Conservation (phyloP, 192 early-diverging fungal genomes). For the Coemansia sp. region DNA sequence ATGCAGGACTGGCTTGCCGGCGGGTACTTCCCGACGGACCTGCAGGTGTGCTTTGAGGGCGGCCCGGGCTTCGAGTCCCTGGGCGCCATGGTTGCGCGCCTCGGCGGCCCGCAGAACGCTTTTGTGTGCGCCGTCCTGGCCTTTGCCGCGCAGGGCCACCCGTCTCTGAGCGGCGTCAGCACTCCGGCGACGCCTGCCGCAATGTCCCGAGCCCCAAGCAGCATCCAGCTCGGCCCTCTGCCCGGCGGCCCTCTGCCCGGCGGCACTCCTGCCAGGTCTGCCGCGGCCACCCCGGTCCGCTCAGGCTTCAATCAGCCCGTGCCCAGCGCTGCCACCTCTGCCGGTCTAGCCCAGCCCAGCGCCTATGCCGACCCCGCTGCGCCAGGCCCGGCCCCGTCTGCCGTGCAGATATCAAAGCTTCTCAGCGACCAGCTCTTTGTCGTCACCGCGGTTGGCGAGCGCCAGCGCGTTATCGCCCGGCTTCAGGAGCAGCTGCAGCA, state of each 20-base stretch:
- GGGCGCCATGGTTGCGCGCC: constrained; percentile 58
- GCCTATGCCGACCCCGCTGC: background rate
- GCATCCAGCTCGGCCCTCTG: constrained; percentile 7
- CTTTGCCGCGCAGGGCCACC: constrained; percentile 5
- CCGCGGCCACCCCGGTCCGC: background rate
- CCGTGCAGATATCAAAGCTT: constrained; percentile 30
- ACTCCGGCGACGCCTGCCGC: constrained; percentile 26
- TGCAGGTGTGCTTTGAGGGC: constrained; percentile 79
- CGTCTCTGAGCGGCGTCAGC: constrained; percentile 11
- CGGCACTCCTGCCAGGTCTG: background rate
- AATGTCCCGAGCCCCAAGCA: constrained; percentile 27
- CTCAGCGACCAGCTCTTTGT: constrained; percentile 35
- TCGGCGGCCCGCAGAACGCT: constrained; percentile 64
- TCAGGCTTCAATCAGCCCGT: constrained; percentile 2
- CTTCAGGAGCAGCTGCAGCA: constrained; percentile 41
- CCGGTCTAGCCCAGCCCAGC: background rate
- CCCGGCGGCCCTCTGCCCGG: too few species aligned
- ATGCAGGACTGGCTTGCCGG: constrained; percentile 95
- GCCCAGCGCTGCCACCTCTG: background rate
- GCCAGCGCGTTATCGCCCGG: constrained; percentile 16
- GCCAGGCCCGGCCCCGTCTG: constrained; percentile 15
- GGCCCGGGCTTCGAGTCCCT: constrained; percentile 77
- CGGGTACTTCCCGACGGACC: constrained; percentile 75
- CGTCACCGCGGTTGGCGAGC: constrained; percentile 30
- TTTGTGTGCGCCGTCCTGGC: constrained; percentile 57